Conservation (phyloP, 2,329 filamentous ascomycete species). For the Davidsoniella australis region DNA sequence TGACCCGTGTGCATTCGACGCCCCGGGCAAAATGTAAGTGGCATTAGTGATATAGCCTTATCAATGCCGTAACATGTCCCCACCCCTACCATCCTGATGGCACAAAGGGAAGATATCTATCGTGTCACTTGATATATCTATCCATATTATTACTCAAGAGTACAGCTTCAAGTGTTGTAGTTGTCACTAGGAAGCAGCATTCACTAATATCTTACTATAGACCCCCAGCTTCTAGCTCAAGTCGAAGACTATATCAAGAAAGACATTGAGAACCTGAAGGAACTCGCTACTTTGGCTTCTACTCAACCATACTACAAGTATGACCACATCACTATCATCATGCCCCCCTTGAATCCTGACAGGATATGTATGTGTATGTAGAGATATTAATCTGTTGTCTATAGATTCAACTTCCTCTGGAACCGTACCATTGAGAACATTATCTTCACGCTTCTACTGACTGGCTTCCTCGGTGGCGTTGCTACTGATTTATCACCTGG, state of each 20-base stretch:
- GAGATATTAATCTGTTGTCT: not conserved
- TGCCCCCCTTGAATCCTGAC: not conserved
- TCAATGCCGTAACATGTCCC: too few species aligned
- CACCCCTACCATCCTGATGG: too few species aligned
- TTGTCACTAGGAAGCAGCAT: too few species aligned
- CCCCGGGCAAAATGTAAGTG: constrained; percentile 39
- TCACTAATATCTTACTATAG: constrained; percentile 24
- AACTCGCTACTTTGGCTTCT: constrained; percentile 57
- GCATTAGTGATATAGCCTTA: not conserved
- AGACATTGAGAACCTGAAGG: constrained; percentile 52
- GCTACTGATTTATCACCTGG: constrained; percentile 31
- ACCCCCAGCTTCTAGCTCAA: constrained; percentile 49
- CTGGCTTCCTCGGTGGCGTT: constrained; percentile 67
- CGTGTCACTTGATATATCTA: too few species aligned
- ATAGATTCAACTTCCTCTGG: constrained; percentile 70
- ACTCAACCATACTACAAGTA: constrained; percentile 94
- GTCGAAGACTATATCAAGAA: constrained; percentile 56
- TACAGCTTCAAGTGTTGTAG: too few species aligned
- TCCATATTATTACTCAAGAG: too few species aligned
- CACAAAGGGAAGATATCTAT: too few species aligned
- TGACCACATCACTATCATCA: constrained; percentile 10
- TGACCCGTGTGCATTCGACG: constrained; percentile 56
- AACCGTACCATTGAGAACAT: constrained; percentile 67
- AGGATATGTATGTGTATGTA: not conserved
- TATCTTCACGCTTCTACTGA: constrained; percentile 38